A percentile compares a stretch with the other conserved stretches of the same genome.
Conservation (phyloP, 2,329 filamentous ascomycete genomes). For the Beauveria scarabaeidicola region DNA sequence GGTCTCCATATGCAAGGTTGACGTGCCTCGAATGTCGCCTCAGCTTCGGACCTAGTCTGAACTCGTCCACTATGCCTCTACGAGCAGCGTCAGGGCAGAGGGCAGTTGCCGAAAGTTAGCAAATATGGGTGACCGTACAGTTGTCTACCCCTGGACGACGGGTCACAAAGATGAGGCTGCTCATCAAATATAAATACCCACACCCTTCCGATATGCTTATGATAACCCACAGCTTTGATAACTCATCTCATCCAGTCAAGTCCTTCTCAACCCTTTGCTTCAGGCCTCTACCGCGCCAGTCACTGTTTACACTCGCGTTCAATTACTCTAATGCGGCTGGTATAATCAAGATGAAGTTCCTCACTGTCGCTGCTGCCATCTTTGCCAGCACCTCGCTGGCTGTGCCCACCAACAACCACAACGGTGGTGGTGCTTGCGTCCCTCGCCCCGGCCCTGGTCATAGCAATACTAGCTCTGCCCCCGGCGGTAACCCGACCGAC, state of each 20-base stretch:
- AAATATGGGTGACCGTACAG: background rate
- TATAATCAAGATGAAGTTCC: constrained; percentile 15
- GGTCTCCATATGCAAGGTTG: constrained; percentile 7
- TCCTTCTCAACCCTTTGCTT: background rate
- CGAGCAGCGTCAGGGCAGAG: background rate
- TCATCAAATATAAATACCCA: constrained; percentile 6
- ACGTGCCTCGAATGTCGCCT: background rate
- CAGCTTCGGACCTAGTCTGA: background rate
- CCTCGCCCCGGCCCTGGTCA: background rate
- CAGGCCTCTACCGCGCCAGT: constrained; percentile 1
- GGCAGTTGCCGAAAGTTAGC: background rate
- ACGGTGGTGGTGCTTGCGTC: background rate
- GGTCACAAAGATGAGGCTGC: background rate
- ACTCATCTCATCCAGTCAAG: background rate
- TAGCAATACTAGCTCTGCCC: background rate
- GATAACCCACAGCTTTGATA: background rate
- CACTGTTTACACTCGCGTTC: background rate
- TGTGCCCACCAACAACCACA: constrained; percentile 10
- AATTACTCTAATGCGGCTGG: background rate
- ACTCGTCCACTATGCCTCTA: background rate
- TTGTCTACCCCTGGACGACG: background rate
- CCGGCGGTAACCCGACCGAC: background rate
- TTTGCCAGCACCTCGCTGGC: constrained; percentile 11
- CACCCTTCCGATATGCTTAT: background rate
- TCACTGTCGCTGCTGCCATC: constrained; percentile 13